Evolutionary conservation across 441 rosid genomes (phyloP).

Genomic region (Aleurites moluccanus): DNA sequence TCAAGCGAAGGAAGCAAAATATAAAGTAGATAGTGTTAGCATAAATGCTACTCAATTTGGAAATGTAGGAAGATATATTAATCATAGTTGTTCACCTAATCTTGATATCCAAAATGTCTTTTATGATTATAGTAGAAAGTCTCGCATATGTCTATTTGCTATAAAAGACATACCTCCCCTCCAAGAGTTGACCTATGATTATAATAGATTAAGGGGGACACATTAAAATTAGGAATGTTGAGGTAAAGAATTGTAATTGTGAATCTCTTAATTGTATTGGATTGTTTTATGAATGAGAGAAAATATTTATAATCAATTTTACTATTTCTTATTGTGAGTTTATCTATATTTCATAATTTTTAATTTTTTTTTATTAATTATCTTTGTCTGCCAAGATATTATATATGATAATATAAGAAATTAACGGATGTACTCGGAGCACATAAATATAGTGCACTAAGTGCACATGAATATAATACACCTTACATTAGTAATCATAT

Average conservation of each 20-base stretch:
- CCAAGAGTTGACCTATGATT: conserved; percentile 67
- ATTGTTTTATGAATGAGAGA: conserved; percentile 40
- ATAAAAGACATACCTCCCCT: conserved; percentile 63
- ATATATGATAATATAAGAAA: no score
- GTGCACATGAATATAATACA: no score
- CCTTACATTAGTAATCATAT: no score
- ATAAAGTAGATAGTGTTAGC: conserved; percentile 43
- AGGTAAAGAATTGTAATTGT: conserved; percentile 57
- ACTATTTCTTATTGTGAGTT: no score
- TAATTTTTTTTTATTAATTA: no score
- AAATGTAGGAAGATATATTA: conserved; percentile 72
- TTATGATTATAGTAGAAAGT: conserved; percentile 54
- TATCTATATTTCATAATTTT: no score
- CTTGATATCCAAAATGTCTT: conserved; percentile 68
- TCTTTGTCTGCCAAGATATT: no score
- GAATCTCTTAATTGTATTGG: conserved; percentile 58
- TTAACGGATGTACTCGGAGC: no score
- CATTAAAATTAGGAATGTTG: conserved; percentile 48
- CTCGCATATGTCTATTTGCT: conserved; percentile 75
- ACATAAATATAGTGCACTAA: no score
- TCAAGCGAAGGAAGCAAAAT: conserved; percentile 52
- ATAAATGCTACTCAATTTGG: conserved; percentile 61
- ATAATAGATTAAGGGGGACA: conserved; percentile 53
- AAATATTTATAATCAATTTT: no score
- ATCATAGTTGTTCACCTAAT: conserved; percentile 84